Conservation (phyloP, 805 yeast genomes). For the Komagataella pastoris region DNA sequence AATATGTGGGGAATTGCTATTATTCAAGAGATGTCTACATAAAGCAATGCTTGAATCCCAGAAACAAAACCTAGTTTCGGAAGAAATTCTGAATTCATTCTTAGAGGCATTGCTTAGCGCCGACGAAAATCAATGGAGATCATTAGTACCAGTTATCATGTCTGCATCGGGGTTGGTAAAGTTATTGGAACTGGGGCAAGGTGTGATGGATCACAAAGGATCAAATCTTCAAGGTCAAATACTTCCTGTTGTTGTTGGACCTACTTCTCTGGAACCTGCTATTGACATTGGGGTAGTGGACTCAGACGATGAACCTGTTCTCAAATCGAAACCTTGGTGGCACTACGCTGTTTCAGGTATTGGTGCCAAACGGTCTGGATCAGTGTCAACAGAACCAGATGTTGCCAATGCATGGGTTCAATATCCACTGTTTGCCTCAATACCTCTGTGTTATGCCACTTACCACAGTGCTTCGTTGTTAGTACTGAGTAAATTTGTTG, state of each 20-base stretch:
- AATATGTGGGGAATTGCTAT: conserved; percentile 18
- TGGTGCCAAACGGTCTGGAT: background rate
- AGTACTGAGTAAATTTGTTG: conserved; percentile 10
- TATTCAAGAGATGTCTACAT: conserved; percentile 11
- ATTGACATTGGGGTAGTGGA: background rate
- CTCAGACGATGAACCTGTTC: background rate
- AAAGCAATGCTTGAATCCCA: background rate
- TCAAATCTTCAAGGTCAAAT: background rate
- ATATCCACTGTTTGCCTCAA: conserved; percentile 19
- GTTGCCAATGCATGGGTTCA: conserved; percentile 28
- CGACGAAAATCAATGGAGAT: conserved; percentile 13
- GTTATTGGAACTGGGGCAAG: conserved; percentile 25
- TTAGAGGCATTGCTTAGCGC: background rate
- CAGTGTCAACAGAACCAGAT: conserved; percentile 8
- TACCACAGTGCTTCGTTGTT: conserved; percentile 19
- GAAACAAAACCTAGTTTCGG: background rate
- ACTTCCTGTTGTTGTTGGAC: conserved; percentile 16
- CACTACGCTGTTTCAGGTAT: background rate
- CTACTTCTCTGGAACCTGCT: conserved; percentile 13
- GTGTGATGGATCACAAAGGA: conserved; percentile 8
- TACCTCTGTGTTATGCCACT: conserved; percentile 15
- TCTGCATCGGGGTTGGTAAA: conserved; percentile 18
- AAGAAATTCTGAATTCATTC: conserved; percentile 3
- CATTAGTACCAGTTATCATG: conserved; percentile 16
- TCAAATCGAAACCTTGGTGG: conserved; percentile 1